Evolutionary conservation across 2,329 filamentous ascomycete genomes (phyloP), one percentile per base, ranked within the genome.

Genomic region (Periconia sp.): DNA sequence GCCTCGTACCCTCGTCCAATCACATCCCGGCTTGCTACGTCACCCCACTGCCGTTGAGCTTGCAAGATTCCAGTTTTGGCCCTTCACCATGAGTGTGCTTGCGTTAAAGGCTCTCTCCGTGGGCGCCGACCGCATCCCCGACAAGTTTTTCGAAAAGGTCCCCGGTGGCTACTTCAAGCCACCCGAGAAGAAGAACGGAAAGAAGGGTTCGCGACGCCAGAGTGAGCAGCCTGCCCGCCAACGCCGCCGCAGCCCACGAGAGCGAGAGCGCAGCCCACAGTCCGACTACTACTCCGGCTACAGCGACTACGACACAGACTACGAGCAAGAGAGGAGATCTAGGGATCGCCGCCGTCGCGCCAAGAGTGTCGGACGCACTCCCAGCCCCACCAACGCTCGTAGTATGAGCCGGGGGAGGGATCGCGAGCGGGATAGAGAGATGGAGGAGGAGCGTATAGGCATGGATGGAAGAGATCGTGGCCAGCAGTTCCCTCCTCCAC

Each of bases 41-140:
- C 71, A 73, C 64, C 52, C 53, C 18, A 19, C 42, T 27, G 42
- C 52, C 50, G 19, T 41, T 60, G 61, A 54, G 13, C 41, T 48
- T 48, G n/a, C n/a, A n/a, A n/a, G 27, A 49, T 64, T 45, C 62
- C 52, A 55, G 67, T 59, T 70, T 69, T 59, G 49, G 53, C 8
- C 23, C 23, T 50, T 41, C 58, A 67, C 55, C 19, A 73, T 73
- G 71, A 64, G 70, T 45, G 64, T 65, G 31, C 66, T 75, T 47
- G 72, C 70, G 31, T 65, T 74, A 51, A 74, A 74, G 56, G 72
- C 72, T n/a, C 60, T 75, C 30, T 62, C 61, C 52, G 70, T 70
- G 63, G 72, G 71, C 53, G 72, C 69, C 42, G 70, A 73, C 52
- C 68, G 66, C 58, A 71, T 74, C 52, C 72, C 72, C 35, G 72